Evolutionary conservation across 768 basidiomycete genomes (phyloP), one percentile per base, ranked within the genome.

Genomic region (Leucogyrophana mollusca): DNA sequence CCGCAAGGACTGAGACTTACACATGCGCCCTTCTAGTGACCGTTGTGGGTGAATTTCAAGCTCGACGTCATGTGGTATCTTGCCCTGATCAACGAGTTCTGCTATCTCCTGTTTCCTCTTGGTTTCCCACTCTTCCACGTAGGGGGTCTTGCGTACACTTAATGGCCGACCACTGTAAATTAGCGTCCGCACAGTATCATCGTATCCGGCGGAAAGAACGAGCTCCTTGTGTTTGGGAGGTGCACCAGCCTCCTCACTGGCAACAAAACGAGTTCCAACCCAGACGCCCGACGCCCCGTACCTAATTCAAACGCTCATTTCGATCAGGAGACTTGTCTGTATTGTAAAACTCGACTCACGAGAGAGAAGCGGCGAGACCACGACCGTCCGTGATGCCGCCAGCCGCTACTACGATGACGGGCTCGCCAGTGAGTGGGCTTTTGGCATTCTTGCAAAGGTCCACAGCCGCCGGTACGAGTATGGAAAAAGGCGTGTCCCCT

Each of bases 221-320:
- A 79, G 67, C 41, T 88, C 75, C 59, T 90, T 90, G 64, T 89
- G 87, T 53, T 64, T 77, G 25, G 78, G 78, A 9, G 90, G 83
- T 2, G 90, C 90, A 30, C 83, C 86, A 0, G 90, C 88, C 62
- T 92, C 88, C 30, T 74, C 80, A 55, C 83, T 83, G 9, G 90
- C 88, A 34, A 91, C 88, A 59, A 93, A 93, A 32, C 90, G 82
- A 4, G 90, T 93, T 33, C 87, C 87, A 30, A 90, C 88, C 91
- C 91, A 94, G 3, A 93, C 86, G 35, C 85, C 91, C 3, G 84
- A 73, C 4, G 90, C 91, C 38, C 91, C 91, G 52, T 86, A 90
- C 43, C 85, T 87, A 51, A 38, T 16, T 43, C 20, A 30, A 6
- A 11, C 13, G 22, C 43, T 11, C n/a, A 11, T 22, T 40, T 47